phyloP scores from a whole-genome alignment of 2,329 filamentous ascomycete species.

The Teratosphaeria epicoccoides region DNA sequence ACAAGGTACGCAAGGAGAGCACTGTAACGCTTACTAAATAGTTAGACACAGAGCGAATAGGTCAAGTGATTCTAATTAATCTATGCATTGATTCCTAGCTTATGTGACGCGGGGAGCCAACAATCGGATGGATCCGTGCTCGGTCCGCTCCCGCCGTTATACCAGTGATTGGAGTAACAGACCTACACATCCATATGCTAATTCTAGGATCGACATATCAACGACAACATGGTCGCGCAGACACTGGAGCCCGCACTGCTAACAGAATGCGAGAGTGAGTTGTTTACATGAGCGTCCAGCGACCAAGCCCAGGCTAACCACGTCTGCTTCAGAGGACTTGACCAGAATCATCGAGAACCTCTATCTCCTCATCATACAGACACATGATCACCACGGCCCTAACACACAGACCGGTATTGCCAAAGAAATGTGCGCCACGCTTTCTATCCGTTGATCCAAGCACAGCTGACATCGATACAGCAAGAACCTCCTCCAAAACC shows the following conservation, averaged over 20 bases:
- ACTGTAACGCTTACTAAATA: no score
- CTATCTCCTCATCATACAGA: constrained; percentile 49
- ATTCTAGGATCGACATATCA: neutral
- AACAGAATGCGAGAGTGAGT: neutral
- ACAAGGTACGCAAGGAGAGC: no score
- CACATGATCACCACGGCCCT: constrained; percentile 48
- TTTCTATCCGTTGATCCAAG: constrained; percentile 4
- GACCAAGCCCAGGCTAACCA: constrained; percentile 6
- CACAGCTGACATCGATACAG: constrained; percentile 27
- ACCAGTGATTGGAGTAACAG: no score
- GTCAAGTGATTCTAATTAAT: no score
- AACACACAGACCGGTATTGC: constrained; percentile 48
- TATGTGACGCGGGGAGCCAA: no score
- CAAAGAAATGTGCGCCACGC: constrained; percentile 42
- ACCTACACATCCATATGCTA: neutral
- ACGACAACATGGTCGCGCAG: neutral
- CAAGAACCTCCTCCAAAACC: constrained; percentile 40
- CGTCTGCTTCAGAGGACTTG: constrained; percentile 37
- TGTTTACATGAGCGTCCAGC: neutral
- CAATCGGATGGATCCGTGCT: no score
- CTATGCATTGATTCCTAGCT: no score
- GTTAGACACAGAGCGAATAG: no score
- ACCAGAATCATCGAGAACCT: constrained; percentile 53
- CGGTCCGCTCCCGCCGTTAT: no score
- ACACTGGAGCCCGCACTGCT: neutral